phyloP scores from a whole-genome alignment of 257 asterid genomes.

The Handroanthus guayacan region DNA sequence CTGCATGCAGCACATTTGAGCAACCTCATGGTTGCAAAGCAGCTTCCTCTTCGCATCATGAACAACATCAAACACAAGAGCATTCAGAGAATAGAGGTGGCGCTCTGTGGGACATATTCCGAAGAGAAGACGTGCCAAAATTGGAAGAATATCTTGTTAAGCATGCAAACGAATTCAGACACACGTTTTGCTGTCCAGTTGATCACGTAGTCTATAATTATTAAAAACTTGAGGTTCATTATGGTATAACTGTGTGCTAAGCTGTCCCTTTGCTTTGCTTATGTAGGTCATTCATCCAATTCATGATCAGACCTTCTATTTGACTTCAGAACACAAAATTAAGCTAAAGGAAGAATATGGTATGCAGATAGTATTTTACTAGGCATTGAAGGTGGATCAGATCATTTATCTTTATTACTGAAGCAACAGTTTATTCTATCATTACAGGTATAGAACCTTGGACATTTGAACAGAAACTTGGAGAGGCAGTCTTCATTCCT shows the following conservation, averaged over 20 bases:
- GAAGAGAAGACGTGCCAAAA: conserved; percentile 91
- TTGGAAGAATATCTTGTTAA: conserved; percentile 69
- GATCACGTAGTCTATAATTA: conserved; percentile 56
- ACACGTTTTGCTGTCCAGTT: conserved; percentile 81
- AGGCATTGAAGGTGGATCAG: background rate
- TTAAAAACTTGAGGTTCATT: conserved; percentile 4
- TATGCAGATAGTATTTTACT: conserved; percentile 36
- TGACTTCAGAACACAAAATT: conserved; percentile 72
- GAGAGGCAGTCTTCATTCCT: conserved; percentile 95
- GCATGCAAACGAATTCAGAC: conserved; percentile 81
- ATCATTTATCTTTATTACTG: conserved; percentile 7
- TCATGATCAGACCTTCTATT: conserved; percentile 90
- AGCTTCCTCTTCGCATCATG: background rate
- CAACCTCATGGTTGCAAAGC: background rate
- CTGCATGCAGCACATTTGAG: background rate
- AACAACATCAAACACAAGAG: conserved; percentile 31
- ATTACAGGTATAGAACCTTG: conserved; percentile 86
- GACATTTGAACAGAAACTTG: conserved; percentile 89
- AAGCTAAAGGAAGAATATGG: conserved; percentile 90
- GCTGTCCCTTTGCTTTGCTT: conserved; percentile 13
- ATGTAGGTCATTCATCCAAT: conserved; percentile 89
- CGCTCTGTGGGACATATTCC: conserved; percentile 94
- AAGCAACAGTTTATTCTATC: background rate
- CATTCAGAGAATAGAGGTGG: conserved; percentile 51
- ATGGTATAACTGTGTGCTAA: conserved; percentile 9